Evolutionary conservation across 495 filamentous ascomycete genomes (phyloP).

Genomic region (Thozetella sp.): DNA sequence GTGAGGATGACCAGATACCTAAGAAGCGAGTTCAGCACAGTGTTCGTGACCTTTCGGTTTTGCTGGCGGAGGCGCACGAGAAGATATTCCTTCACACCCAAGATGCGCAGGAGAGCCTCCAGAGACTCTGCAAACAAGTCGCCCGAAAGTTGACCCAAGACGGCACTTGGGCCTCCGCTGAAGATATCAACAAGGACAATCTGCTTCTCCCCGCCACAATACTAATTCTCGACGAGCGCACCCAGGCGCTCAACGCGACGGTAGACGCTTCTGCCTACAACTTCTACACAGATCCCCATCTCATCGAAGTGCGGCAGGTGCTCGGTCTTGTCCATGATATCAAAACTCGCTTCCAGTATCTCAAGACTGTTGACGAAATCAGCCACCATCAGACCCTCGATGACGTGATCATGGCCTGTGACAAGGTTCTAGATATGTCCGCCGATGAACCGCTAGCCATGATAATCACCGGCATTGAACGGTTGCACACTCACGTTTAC

Average conservation of each 20-base stretch:
- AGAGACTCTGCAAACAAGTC: conserved; percentile 33
- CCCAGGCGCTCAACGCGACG: conserved; percentile 51
- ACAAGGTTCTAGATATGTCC: conserved; percentile 70
- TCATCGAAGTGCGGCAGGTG: conserved; percentile 71
- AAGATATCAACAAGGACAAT: conserved; percentile 39
- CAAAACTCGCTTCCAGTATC: conserved; percentile 67
- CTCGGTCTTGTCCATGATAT: conserved; percentile 65
- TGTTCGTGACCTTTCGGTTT: conserved; percentile 45
- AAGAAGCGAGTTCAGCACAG: conserved; percentile 18
- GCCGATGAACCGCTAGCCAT: conserved; percentile 87
- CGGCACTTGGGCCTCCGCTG: conserved; percentile 14
- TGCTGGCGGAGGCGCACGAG: conserved; percentile 44
- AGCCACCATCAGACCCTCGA: conserved; percentile 60
- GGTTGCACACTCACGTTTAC: conserved; percentile 76
- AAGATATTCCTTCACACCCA: conserved; percentile 46
- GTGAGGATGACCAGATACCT: conserved; percentile 18
- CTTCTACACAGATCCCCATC: conserved; percentile 84
- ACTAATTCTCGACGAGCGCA: conserved; percentile 59
- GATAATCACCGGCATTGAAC: conserved; percentile 80
- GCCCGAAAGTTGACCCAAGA: conserved; percentile 30
- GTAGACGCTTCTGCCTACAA: conserved; percentile 61
- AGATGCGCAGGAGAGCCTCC: conserved; percentile 34
- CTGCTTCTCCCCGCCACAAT: conserved; percentile 66
- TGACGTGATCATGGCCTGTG: conserved; percentile 75
- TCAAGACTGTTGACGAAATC: conserved; percentile 63